A percentile compares a stretch with the other conserved stretches of the same genome.
Conservation (phyloP, 2,329 filamentous ascomycete species). For the Chrysosporium keratinophilum region DNA sequence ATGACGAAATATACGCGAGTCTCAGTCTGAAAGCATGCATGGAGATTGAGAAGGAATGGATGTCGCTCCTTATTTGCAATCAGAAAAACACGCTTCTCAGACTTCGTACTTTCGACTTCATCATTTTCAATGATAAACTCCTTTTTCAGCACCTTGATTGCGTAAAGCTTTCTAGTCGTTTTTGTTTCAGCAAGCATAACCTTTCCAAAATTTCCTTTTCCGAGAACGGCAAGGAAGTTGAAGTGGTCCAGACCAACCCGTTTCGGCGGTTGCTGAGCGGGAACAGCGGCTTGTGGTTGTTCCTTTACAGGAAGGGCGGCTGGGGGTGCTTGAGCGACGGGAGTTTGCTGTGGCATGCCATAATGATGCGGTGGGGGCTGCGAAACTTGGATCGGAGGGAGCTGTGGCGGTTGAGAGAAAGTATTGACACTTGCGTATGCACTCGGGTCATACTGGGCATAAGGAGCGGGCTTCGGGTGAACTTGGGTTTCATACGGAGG, state of each 20-base stretch:
- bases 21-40: conserved; percentile 98
- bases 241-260: conserved; percentile 96
- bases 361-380: conserved; percentile 14
- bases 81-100: conserved; percentile 93
- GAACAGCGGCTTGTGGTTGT: conserved; percentile 15
- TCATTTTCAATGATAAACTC: conserved; percentile 99
- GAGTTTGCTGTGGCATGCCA: conserved; percentile 19
- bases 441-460: conserved; percentile 37
- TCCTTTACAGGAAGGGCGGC: conserved; percentile 45
- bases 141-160: conserved; percentile 98
- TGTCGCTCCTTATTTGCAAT: conserved; percentile 95
- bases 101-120: conserved; percentile 94
- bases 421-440: conserved; percentile 31
- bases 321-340: conserved; percentile 21
- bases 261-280: conserved; percentile 27
- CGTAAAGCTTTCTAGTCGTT: conserved; percentile 79
- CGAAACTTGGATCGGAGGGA: conserved; percentile 15
- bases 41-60: conserved; percentile 86
- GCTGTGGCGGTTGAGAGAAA: conserved; percentile 16
- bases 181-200: conserved; percentile 99
- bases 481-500: conserved; percentile 28
- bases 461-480: conserved; percentile 37
- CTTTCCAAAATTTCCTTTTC: conserved; percentile 99
- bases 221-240: conserved; percentile 95
- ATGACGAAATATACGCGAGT: conserved; percentile 98